Evolutionary conservation across 2,329 filamentous ascomycete species (phyloP).

Genomic region (Fusarium sp.): DNA sequence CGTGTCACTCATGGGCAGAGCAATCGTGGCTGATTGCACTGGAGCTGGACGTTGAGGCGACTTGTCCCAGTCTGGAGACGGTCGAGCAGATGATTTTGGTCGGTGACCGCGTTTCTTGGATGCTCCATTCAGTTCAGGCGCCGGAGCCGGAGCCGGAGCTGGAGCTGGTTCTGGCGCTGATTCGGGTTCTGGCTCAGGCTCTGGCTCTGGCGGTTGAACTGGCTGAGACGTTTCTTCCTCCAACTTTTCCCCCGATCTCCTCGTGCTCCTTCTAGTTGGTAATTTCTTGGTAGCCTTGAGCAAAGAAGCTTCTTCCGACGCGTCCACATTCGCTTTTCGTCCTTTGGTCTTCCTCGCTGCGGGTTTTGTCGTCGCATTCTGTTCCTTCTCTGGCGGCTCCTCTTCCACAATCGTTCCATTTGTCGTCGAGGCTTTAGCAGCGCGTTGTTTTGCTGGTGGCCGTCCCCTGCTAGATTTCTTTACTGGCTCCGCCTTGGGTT

Average conservation of each 20-base stretch:
- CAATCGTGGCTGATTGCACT: constrained; percentile 70
- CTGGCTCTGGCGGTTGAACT: background rate
- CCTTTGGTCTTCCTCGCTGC: constrained; percentile 49
- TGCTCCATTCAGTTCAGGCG: constrained; percentile 46
- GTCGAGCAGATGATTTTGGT: constrained; percentile 31
- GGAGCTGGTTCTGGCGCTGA: constrained; percentile 1
- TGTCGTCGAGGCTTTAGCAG: constrained; percentile 49
- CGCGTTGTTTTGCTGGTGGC: constrained; percentile 49
- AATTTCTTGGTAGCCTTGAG: constrained; percentile 54
- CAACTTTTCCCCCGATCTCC: constrained; percentile 54
- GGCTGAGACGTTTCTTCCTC: constrained; percentile 41
- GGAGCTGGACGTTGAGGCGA: constrained; percentile 48
- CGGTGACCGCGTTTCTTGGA: constrained; percentile 39
- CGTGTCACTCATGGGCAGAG: constrained; percentile 90
- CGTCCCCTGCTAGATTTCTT: constrained; percentile 55
- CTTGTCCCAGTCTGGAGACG: constrained; percentile 37
- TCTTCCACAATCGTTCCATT: constrained; percentile 40
- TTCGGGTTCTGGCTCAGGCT: background rate
- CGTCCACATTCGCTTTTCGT: constrained; percentile 56
- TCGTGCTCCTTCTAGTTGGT: constrained; percentile 57
- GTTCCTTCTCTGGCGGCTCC: constrained; percentile 21
- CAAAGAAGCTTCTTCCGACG: constrained; percentile 52
- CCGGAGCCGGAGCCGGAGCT: background rate
- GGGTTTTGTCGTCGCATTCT: constrained; percentile 33
- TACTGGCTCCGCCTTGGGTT: constrained; percentile 53